phyloP scores from a whole-genome alignment of 148 eudicot species.

The Dianthus caryophyllus region DNA sequence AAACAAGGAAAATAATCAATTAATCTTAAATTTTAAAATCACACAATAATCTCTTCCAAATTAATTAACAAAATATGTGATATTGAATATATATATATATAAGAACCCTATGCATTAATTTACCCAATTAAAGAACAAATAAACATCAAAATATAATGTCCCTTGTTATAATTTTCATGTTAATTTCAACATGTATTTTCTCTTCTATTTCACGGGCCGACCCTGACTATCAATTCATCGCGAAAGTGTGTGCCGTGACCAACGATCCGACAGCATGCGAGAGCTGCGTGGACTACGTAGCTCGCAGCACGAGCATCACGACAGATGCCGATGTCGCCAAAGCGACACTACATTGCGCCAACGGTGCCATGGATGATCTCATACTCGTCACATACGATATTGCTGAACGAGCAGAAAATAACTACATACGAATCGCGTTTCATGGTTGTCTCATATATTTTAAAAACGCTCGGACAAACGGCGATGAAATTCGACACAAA shows the following conservation, averaged over 20 bases:
- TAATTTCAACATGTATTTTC: neutral
- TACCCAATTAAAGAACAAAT: neutral
- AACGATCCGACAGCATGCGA: neutral
- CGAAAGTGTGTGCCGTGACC: neutral
- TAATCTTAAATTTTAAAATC: neutral
- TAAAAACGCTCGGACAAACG: neutral
- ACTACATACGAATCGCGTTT: neutral
- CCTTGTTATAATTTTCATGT: neutral
- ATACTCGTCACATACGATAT: neutral
- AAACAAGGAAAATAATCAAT: neutral
- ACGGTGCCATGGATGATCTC: neutral
- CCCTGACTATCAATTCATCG: neutral
- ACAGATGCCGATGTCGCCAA: neutral
- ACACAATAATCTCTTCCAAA: neutral
- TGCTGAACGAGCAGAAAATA: neutral
- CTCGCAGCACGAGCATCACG: neutral
- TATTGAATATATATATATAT: neutral
- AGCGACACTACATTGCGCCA: neutral
- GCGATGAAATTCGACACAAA: neutral
- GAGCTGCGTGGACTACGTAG: neutral
- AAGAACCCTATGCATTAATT: no score
- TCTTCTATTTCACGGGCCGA: neutral
- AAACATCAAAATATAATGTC: neutral
- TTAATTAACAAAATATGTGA: neutral
- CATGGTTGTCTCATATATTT: neutral